phyloP scores from a whole-genome alignment of 805 yeast genomes.

The Candida caryicola region DNA sequence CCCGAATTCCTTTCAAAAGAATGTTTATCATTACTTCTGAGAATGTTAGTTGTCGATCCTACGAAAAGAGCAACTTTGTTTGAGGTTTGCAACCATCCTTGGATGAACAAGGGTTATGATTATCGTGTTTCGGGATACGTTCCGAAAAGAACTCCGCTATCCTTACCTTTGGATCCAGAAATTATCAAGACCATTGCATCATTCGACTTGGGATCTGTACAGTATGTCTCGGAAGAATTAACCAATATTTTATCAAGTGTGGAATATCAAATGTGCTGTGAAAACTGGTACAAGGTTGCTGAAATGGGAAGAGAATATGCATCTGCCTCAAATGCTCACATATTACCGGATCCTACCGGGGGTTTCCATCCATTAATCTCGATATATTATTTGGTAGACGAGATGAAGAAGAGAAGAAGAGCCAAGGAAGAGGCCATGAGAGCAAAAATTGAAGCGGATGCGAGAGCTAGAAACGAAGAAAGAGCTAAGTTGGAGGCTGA shows the following conservation, averaged over 20 bases:
- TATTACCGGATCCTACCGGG: constrained; percentile 70
- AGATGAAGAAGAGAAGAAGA: constrained; percentile 69
- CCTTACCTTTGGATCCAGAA: constrained; percentile 60
- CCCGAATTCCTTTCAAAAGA: constrained; percentile 78
- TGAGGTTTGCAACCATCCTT: constrained; percentile 84
- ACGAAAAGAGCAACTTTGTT: constrained; percentile 69
- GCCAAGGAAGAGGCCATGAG: constrained; percentile 51
- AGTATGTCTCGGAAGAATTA: constrained; percentile 55
- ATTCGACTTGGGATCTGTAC: constrained; percentile 74
- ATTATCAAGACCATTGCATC: constrained; percentile 74
- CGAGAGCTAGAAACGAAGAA: constrained; percentile 12
- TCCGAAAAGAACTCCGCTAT: constrained; percentile 76
- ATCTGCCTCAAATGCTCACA: constrained; percentile 31
- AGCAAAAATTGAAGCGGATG: constrained; percentile 25
- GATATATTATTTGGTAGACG: constrained; percentile 81
- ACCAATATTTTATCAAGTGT: constrained; percentile 57
- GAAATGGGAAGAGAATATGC: constrained; percentile 37
- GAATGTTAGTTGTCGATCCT: constrained; percentile 93
- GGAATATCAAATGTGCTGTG: constrained; percentile 60
- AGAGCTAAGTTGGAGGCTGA: constrained; percentile 7
- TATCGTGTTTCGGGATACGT: constrained; percentile 65
- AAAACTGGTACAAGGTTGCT: constrained; percentile 56
- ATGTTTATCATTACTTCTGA: constrained; percentile 72
- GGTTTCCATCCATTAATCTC: constrained; percentile 89
- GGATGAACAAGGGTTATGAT: constrained; percentile 92